These are phyloP conservation scores for Eutypella sp. DNA, from an alignment of 2,329 filamentous ascomycete species.

Conservation along the genomic window DNA sequence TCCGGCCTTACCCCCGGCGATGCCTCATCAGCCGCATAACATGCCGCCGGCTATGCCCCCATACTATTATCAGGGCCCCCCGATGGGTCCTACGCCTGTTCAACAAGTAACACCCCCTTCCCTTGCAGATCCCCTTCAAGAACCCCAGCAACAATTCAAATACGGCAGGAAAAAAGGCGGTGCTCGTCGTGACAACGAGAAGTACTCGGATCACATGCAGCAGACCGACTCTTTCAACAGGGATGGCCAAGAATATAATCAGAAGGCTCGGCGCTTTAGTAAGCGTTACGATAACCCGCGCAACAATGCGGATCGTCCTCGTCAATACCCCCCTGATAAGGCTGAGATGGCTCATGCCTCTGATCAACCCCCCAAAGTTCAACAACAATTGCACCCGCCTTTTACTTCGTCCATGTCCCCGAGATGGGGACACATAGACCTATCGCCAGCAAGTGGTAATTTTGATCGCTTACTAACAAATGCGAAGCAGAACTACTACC, in stretches of 20 bases:
- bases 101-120: constrained; percentile 55
- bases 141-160: constrained; percentile 35
- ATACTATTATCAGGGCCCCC: constrained; percentile 56
- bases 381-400: constrained; percentile 21
- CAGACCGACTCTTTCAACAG: constrained; percentile 33
- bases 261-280: constrained; percentile 37
- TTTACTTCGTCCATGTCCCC: constrained; percentile 20
- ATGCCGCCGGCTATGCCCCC: constrained; percentile 58
- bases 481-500: constrained; percentile 61
- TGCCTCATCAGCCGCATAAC: constrained; percentile 59
- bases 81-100: constrained; percentile 53
- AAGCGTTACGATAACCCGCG: constrained; percentile 38
- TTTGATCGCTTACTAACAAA: constrained; percentile 71
- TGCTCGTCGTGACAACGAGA: constrained; percentile 42
- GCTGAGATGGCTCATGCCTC: constrained; percentile 9
- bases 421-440: constrained; percentile 37
- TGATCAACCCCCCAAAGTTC: constrained; percentile 16
- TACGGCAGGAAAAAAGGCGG: constrained; percentile 38
- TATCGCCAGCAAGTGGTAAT: constrained; percentile 64
- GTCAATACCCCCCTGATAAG: constrained; percentile 11
- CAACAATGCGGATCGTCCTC: constrained; percentile 22
- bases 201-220: constrained; percentile 35
- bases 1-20: constrained; percentile 54
- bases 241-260: constrained; percentile 31
- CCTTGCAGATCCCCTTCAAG: constrained; percentile 28